Percentiles rank a stretch among this genome's conserved stretches.
phyloP scores from a whole-genome alignment of 345 rosid species.

The Citrus australasica region DNA sequence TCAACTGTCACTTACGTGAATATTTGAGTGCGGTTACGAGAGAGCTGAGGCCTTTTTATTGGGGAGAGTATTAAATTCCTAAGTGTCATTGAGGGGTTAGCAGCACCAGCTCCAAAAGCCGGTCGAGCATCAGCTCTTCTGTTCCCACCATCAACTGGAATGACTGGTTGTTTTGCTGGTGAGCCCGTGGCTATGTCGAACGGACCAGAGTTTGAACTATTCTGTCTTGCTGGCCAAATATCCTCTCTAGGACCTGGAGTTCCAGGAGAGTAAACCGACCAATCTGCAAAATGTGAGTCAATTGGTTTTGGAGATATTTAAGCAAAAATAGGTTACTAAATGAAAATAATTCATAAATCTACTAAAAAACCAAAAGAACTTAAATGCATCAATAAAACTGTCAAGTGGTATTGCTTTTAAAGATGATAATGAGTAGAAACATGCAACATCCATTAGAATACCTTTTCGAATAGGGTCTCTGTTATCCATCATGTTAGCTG shows the following conservation, averaged over 20 bases:
- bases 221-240: constrained; percentile 86
- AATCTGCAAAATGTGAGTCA: constrained; percentile 87
- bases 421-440: not conserved
- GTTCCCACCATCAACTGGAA: constrained; percentile 56
- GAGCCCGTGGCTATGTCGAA: constrained; percentile 63
- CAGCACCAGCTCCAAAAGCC: constrained; percentile 41
- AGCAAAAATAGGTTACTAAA: constrained; percentile 19
- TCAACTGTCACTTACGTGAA: constrained; percentile 55
- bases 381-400: not conserved
- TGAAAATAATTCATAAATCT: constrained; percentile 2
- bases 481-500: constrained; percentile 59
- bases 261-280: constrained; percentile 74
- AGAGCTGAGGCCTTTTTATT: constrained; percentile 86
- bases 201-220: constrained; percentile 67
- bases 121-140: constrained; percentile 47
- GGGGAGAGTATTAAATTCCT: constrained; percentile 93
- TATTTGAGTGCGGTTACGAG: constrained; percentile 63
- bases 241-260: constrained; percentile 97
- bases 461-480: constrained; percentile 72
- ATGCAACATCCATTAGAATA: constrained; percentile 27
- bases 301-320: constrained; percentile 51
- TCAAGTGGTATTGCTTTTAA: not conserved
- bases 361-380: constrained; percentile 3
- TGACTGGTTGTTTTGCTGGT: constrained; percentile 49
- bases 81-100: constrained; percentile 68